Conservation (phyloP, 177 flowering plant genomes). For the Vitis hybrid region DNA sequence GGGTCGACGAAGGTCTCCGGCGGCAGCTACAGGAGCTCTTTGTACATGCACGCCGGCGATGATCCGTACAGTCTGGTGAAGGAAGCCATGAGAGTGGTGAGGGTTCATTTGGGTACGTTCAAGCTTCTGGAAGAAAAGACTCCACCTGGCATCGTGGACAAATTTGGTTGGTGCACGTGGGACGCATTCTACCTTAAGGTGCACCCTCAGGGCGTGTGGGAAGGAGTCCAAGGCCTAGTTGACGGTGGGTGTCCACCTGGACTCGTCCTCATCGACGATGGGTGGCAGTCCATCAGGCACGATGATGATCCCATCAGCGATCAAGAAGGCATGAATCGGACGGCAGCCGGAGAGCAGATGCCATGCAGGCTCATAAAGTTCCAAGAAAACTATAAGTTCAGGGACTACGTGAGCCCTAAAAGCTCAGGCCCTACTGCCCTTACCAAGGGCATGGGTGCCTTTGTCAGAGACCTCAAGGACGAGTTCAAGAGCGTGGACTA, state of each 20-base stretch:
- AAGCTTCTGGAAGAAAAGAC: conserved; percentile 72
- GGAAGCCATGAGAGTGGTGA: conserved; percentile 59
- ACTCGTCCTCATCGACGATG: conserved; percentile 79
- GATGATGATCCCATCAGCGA: conserved; percentile 45
- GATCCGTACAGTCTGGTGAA: conserved; percentile 69
- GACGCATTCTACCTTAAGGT: conserved; percentile 90
- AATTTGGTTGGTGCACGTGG: conserved; percentile 99
- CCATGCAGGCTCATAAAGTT: conserved; percentile 75
- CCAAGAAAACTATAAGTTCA: conserved; percentile 77
- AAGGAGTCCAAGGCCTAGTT: conserved; percentile 63
- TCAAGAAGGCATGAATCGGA: conserved; percentile 52
- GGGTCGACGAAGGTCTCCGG: conserved; percentile 59
- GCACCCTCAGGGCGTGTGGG: conserved; percentile 76
- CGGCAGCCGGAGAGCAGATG: conserved; percentile 90
- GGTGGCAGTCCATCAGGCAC: conserved; percentile 76
- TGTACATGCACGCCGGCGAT: conserved; percentile 67
- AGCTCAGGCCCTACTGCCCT: conserved; percentile 7
- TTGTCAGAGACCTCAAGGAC: conserved; percentile 70
- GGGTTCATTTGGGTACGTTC: conserved; percentile 69
- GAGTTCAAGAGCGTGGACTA: conserved; percentile 61
- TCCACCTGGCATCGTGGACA: conserved; percentile 83
- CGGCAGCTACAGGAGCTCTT: conserved; percentile 27
- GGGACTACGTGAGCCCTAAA: conserved; percentile 55
- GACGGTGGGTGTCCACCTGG: conserved; percentile 93
- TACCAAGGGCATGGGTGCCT: conserved; percentile 68